Conservation (phyloP, 768 basidiomycete genomes). For the Xanthoconium stramineum region DNA sequence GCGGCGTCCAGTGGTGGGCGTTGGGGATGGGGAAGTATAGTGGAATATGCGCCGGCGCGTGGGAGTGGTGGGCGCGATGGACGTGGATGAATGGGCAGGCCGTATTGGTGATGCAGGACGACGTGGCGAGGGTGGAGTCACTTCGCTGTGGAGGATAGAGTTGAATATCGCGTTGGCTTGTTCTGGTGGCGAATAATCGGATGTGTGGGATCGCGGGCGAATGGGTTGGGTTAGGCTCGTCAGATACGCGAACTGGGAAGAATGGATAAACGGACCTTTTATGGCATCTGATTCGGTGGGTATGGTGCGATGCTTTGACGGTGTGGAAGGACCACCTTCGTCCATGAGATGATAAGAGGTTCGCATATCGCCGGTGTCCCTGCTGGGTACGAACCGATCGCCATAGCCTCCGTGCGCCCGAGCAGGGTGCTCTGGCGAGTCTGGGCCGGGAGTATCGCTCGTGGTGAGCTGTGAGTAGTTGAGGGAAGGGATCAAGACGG, state of each 20-base stretch:
- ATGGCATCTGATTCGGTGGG: constrained; percentile 73
- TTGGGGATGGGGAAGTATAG: constrained; percentile 55
- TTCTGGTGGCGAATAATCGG: constrained; percentile 40
- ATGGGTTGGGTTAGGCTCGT: constrained; percentile 5
- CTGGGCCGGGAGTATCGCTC: constrained; percentile 48
- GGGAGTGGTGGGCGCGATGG: constrained; percentile 42
- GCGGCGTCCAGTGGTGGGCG: constrained; percentile 43
- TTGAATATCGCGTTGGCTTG: constrained; percentile 84
- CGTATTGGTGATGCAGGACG: constrained; percentile 62
- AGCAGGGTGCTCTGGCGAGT: constrained; percentile 34
- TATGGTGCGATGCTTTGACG: constrained; percentile 59
- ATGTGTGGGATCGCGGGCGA: constrained; percentile 18
- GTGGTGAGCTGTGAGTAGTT: constrained; percentile 51
- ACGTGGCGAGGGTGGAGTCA: constrained; percentile 65
- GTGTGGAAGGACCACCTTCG: constrained; percentile 52
- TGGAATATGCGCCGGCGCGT: constrained; percentile 61
- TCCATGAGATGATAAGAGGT: constrained; percentile 61
- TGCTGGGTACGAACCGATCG: constrained; percentile 62
- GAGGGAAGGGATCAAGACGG: constrained; percentile 52
- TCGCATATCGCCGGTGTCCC: constrained; percentile 58
- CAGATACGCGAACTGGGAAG: background rate
- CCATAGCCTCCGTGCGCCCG: constrained; percentile 42
- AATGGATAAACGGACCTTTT: constrained; percentile 49
- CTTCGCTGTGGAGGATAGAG: constrained; percentile 72
- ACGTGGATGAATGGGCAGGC: constrained; percentile 35